Evolutionary conservation across 352 stramenopile genomes (phyloP).

Genomic region (Phytophthora idaei): DNA sequence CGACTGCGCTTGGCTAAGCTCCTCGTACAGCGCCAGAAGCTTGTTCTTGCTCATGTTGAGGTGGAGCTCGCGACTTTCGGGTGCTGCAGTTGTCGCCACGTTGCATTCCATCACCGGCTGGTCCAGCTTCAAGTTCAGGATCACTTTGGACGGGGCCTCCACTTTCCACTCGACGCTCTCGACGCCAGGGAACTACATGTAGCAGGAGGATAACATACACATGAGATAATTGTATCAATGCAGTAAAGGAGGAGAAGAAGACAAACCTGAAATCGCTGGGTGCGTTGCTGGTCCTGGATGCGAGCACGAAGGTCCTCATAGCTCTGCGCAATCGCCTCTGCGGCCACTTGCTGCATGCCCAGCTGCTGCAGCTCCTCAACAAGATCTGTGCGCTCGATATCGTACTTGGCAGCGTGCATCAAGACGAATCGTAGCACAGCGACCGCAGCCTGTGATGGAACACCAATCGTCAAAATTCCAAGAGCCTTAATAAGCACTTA

Average conservation of each 20-base stretch:
- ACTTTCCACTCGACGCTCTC: constrained; percentile 39
- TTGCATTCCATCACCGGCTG: constrained; percentile 33
- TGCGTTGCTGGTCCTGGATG: constrained; percentile 44
- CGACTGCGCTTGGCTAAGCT: constrained; percentile 39
- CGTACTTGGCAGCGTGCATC: constrained; percentile 54
- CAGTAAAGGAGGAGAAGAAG: neutral
- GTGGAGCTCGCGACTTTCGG: constrained; percentile 14
- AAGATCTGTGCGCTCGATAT: constrained; percentile 41
- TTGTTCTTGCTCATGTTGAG: constrained; percentile 35
- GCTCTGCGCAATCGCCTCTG: constrained; percentile 34
- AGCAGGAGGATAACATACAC: neutral
- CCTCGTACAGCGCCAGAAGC: constrained; percentile 43
- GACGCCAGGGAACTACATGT: constrained; percentile 34
- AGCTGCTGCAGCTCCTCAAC: constrained; percentile 57
- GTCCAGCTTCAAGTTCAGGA: constrained; percentile 39
- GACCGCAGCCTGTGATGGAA: constrained; percentile 25
- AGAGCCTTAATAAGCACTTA: neutral
- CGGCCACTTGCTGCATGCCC: constrained; percentile 30
- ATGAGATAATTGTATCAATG: neutral
- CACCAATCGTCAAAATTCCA: neutral
- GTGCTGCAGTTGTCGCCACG: neutral
- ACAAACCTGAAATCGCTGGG: constrained; percentile 45
- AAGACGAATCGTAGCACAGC: constrained; percentile 57
- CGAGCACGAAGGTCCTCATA: constrained; percentile 32
- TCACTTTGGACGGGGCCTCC: constrained; percentile 20